Evolutionary conservation across 2,329 filamentous ascomycete species (phyloP).

Genomic region (Talaromyces albobiverticillius): DNA sequence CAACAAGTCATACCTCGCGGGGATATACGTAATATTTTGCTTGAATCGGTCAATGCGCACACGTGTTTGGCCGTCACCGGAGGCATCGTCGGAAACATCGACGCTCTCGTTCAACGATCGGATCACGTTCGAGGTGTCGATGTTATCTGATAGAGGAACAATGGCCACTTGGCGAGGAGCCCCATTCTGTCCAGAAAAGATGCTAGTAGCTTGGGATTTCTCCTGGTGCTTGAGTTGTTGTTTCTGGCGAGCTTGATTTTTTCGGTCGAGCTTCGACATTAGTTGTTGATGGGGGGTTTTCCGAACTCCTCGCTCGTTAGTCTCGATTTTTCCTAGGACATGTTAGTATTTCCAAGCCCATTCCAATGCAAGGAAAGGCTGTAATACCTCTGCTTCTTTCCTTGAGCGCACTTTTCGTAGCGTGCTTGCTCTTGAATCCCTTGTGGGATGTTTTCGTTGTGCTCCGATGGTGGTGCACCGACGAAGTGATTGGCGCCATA

Average conservation of each 20-base stretch:
- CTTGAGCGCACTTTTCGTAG: constrained; percentile 82
- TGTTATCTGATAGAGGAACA: constrained; percentile 74
- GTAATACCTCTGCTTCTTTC: constrained; percentile 74
- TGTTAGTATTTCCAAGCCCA: constrained; percentile 9
- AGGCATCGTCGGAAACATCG: constrained; percentile 68
- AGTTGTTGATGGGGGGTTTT: constrained; percentile 94
- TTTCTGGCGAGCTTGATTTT: constrained; percentile 91
- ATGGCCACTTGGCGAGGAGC: constrained; percentile 86
- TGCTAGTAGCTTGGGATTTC: constrained; percentile 70
- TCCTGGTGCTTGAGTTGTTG: constrained; percentile 80
- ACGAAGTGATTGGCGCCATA: constrained; percentile 67
- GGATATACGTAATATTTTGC: constrained; percentile 85
- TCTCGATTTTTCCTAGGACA: constrained; percentile 68
- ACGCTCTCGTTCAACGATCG: constrained; percentile 71
- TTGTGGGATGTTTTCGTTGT: constrained; percentile 90
- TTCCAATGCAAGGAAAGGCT: not conserved
- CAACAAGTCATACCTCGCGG: constrained; percentile 69
- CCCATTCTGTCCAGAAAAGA: constrained; percentile 84
- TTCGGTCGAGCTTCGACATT: constrained; percentile 94
- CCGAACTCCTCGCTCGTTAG: constrained; percentile 65
- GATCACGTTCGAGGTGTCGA: constrained; percentile 66
- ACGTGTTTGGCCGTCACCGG: constrained; percentile 57
- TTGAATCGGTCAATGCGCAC: constrained; percentile 87
- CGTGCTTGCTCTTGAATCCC: constrained; percentile 86
- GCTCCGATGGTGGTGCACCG: constrained; percentile 69